Conservation (phyloP, 257 asterid genomes). For the Misopates orontium region DNA sequence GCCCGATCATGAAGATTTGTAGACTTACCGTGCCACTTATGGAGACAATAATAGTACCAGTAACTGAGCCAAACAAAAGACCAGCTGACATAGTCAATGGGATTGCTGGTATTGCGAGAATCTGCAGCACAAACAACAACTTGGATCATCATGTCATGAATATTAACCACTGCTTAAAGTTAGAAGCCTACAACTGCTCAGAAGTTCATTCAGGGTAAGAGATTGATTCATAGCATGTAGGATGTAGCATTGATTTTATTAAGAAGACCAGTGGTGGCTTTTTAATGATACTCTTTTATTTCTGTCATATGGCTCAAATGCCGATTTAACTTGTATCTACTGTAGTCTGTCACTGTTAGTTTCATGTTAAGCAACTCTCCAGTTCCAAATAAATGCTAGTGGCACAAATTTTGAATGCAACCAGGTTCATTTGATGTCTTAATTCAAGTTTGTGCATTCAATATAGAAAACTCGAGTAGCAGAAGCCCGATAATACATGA, state of each 20-base stretch:
- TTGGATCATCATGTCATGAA: conserved; percentile 26
- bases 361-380: background rate
- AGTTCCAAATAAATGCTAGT: background rate
- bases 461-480: conserved; percentile 9
- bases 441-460: conserved; percentile 14
- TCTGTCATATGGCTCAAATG: background rate
- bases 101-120: conserved; percentile 94
- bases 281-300: background rate
- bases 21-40: conserved; percentile 88
- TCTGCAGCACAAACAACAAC: conserved; percentile 42
- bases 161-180: background rate
- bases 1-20: background rate
- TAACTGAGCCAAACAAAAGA: conserved; percentile 80
- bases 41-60: conserved; percentile 87
- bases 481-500: conserved; percentile 14
- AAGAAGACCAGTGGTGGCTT: background rate
- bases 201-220: background rate
- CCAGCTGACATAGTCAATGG: conserved; percentile 99
- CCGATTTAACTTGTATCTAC: background rate
- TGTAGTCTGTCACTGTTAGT: conserved; percentile 12
- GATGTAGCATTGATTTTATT: too few species aligned
- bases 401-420: background rate
- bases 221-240: conserved; percentile 3
- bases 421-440: background rate
- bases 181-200: conserved; percentile 12